A percentile compares a stretch with the other conserved stretches of the same genome.
Conservation (phyloP, 495 filamentous ascomycete species). For the Cercophora newfieldiana region DNA sequence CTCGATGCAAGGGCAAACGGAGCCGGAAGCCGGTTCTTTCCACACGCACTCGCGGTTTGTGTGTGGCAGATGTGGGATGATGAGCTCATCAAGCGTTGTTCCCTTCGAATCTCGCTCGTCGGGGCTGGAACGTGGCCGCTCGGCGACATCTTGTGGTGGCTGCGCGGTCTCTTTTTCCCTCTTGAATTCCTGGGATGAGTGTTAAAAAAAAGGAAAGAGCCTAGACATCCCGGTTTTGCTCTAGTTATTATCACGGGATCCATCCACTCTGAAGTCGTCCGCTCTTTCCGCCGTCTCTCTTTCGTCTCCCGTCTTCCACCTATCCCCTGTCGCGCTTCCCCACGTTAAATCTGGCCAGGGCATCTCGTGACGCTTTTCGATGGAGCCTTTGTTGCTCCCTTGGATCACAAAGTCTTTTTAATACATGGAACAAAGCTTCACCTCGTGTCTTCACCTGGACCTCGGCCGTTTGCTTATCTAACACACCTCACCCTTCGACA, state of each 20-base stretch:
- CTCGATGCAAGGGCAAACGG: neutral
- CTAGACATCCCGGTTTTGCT: neutral
- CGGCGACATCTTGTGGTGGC: neutral
- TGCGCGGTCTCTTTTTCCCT: neutral
- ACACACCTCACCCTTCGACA: neutral
- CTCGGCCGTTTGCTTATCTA: neutral
- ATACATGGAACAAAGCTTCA: neutral
- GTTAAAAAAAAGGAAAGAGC: neutral
- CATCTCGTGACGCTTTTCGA: neutral
- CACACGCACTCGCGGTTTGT: too few species aligned
- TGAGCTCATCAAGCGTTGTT: conserved; percentile 15
- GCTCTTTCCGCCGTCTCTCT: too few species aligned
- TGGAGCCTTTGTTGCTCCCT: neutral
- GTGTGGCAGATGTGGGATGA: conserved; percentile 1
- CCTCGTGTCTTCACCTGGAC: neutral
- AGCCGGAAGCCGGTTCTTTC: conserved; percentile 2
- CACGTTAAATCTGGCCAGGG: neutral
- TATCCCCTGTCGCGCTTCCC: neutral
- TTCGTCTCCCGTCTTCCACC: neutral
- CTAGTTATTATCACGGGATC: conserved; percentile 4
- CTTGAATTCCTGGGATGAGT: neutral
- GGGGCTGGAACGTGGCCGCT: neutral
- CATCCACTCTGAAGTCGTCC: neutral
- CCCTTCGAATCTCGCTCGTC: neutral
- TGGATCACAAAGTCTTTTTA: neutral